phyloP scores from a whole-genome alignment of 345 rosid species.

The Hibiscus syriacus region DNA sequence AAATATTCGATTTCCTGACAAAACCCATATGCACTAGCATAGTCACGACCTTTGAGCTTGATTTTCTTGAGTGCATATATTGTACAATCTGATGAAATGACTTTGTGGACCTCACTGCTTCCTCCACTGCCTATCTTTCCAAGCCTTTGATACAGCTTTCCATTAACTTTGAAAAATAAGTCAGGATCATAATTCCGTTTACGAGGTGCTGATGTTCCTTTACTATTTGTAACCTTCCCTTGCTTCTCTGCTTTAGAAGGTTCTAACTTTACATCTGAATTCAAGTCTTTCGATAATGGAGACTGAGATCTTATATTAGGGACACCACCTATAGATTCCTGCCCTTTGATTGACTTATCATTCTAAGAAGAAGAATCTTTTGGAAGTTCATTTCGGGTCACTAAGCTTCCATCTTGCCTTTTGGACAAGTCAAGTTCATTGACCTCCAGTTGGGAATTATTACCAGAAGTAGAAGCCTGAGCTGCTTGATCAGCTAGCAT shows the following conservation, averaged over 20 bases:
- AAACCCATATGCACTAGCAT: conserved; percentile 91
- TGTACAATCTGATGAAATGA: conserved; percentile 88
- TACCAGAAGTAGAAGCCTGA: conserved; percentile 26
- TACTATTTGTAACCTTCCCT: conserved; percentile 52
- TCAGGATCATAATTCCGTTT: conserved; percentile 82
- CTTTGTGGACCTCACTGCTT: conserved; percentile 99
- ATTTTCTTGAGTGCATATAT: conserved; percentile 94
- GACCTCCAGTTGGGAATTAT: conserved; percentile 21
- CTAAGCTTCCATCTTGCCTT: conserved; percentile 31
- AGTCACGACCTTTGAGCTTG: conserved; percentile 98
- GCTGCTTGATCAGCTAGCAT: conserved; percentile 27
- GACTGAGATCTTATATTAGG: conserved; percentile 29
- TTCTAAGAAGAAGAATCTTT: conserved; percentile 22
- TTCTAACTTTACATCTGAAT: conserved; percentile 46
- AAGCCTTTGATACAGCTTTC: conserved; percentile 94
- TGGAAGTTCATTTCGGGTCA: conserved; percentile 22
- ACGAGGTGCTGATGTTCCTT: conserved; percentile 53
- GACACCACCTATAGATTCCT: conserved; percentile 24
- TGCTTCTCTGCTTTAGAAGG: conserved; percentile 48
- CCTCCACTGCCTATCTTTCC: conserved; percentile 99
- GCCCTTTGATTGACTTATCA: conserved; percentile 24
- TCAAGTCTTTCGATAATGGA: conserved; percentile 30
- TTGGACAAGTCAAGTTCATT: conserved; percentile 28
- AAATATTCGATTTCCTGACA: conserved; percentile 93
- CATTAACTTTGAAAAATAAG: conserved; percentile 84